Base-by-base conservation (phyloP, 805 yeast genomes). In the Lachancea cidri region DNA sequence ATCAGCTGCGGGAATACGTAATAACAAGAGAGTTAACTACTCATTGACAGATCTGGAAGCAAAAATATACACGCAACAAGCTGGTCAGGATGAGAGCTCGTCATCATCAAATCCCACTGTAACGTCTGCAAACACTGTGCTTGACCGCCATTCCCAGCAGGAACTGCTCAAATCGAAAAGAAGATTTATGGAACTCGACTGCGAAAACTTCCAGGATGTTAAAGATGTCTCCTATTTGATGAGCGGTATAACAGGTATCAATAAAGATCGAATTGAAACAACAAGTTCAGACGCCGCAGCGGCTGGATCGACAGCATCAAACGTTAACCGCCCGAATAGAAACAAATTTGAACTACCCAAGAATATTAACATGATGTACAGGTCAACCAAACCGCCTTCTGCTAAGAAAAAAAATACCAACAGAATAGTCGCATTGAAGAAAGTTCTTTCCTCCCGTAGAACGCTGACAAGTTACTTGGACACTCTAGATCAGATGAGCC, bases 11-110 rank as follows among this genome's bases (percentile, higher is more conserved):
- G 53, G 55, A 13, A 35, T 34, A 9, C 48, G 64, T 27, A 53
- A 60, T 4, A 54, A 53, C 17, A 62, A 60, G 35, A 51, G 65
- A 34, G 55, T 62, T 2, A 62, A 62, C 44, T 62, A 62, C 41
- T 62, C 66, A 1, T 36, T 62, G 22, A 62, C 66, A 8, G 65
- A 60, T 41, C 38, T 62, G 40, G 66, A 60, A 31, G 59, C 58
- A 6, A 56, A 50, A 27, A 32, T 63, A 20, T 59, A 57, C 38
- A 22, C 27, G 11, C 27, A 7, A 22, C 27, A 22, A 11, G 45
- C 54, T 3, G 50, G 46, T 25, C 41, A 36, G 15, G 43, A 48
- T 6, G 52, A 42, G 3, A 34, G 33, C 3, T 35, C 43, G 3
- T 18, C 30, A 11, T 36, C 43, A 5, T 46, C 48, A 3, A 42